Evolutionary conservation across 257 asterid species (phyloP).

Genomic region (Thymus mandschuricus): DNA sequence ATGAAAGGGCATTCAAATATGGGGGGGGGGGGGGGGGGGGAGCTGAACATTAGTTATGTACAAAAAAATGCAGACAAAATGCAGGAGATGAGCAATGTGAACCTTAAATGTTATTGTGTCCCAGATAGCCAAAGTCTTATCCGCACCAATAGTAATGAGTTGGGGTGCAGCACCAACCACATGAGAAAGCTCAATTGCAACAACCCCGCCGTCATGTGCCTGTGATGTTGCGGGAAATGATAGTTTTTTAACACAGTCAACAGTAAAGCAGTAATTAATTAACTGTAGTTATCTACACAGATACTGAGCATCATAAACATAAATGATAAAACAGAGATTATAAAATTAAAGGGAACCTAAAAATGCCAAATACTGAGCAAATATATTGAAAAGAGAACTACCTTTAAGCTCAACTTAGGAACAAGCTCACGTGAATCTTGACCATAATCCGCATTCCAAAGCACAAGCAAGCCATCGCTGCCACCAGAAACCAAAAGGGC

Average conservation of each 20-base stretch:
- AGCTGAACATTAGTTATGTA: background rate
- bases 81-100: conserved; percentile 28
- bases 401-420: conserved; percentile 94
- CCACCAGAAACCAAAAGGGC: conserved; percentile 99
- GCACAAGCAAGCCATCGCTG: conserved; percentile 91
- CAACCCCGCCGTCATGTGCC: conserved; percentile 99
- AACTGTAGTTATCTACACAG: conserved; percentile 19
- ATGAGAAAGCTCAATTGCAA: conserved; percentile 93
- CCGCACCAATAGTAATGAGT: conserved; percentile 97
- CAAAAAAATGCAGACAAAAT: conserved; percentile 5
- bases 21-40: background rate
- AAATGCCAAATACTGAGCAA: conserved; percentile 19
- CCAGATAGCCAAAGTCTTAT: conserved; percentile 97
- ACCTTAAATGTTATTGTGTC: conserved; percentile 97
- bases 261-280: conserved; percentile 29
- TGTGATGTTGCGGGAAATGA: conserved; percentile 37
- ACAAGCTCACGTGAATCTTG: conserved; percentile 97
- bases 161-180: conserved; percentile 94
- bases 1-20: conserved; percentile 21
- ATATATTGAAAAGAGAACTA: conserved; percentile 29
- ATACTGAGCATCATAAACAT: background rate
- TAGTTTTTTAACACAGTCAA: conserved; percentile 30
- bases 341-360: background rate
- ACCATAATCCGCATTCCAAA: conserved; percentile 97
- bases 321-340: background rate